phyloP scores from a whole-genome alignment of 768 basidiomycete species.

The Exidia glandulosa region DNA sequence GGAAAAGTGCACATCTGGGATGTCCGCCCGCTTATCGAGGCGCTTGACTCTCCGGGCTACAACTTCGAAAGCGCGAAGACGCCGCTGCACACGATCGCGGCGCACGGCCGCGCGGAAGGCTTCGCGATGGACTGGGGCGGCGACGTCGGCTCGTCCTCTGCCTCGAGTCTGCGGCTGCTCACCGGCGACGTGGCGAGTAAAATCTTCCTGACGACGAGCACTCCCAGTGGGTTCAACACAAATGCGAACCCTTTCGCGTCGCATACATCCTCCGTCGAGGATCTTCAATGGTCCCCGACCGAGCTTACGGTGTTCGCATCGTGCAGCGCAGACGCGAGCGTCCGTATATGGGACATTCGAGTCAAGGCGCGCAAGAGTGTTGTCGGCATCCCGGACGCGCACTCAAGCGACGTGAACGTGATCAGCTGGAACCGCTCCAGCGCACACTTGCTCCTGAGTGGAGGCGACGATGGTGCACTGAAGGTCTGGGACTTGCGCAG shows the following conservation, averaged over 20 bases:
- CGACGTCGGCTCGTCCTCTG: conserved; percentile 43
- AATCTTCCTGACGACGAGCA: conserved; percentile 85
- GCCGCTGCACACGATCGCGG: conserved; percentile 71
- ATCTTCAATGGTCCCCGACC: conserved; percentile 92
- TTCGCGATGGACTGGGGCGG: conserved; percentile 95
- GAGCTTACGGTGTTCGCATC: conserved; percentile 93
- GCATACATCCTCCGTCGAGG: conserved; percentile 90
- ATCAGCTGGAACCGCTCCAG: conserved; percentile 91
- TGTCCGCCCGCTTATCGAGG: conserved; percentile 82
- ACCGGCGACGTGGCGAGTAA: conserved; percentile 88
- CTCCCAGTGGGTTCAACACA: conserved; percentile 73
- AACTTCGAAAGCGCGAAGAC: conserved; percentile 51
- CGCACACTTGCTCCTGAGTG: conserved; percentile 78
- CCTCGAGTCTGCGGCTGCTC: conserved; percentile 65
- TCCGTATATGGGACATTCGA: conserved; percentile 93
- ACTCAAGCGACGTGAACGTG: conserved; percentile 94
- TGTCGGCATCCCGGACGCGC: conserved; percentile 71
- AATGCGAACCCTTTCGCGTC: conserved; percentile 72
- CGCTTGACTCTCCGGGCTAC: conserved; percentile 78
- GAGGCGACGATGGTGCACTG: conserved; percentile 93
- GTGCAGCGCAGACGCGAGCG: conserved; percentile 84
- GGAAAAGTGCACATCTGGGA: conserved; percentile 97
- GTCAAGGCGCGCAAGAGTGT: conserved; percentile 79
- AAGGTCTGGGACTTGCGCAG: conserved; percentile 96
- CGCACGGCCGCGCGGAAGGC: conserved; percentile 82